Base-by-base conservation (phyloP, 768 basidiomycete species). In the Leucogyrophana mollusca region DNA sequence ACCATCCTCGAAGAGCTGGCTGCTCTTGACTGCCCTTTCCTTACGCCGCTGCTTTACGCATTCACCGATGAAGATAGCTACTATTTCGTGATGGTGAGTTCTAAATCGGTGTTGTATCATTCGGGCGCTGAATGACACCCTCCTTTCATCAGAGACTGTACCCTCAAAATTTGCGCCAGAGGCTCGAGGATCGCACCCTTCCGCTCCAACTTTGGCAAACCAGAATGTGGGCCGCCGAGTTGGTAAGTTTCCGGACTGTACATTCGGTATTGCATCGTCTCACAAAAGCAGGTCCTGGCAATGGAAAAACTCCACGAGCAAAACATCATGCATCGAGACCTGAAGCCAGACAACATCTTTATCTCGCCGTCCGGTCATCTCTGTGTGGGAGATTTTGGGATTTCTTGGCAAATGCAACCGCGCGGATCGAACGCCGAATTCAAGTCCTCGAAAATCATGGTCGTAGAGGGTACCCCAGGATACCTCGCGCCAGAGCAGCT, bases 111-210 rank as follows among this genome's bases (percentile, higher is more conserved):
- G 32, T 24, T 9, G 16, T 3, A 10, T 9, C n/a, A 1, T 99
- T 99, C 65, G 96, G 21, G 11, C 8, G 16, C 22, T 7, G 9
- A 3, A 41, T 41, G n/a, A 16, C n/a, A 23, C 16, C n/a, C 8
- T 21, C 3, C 7, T 8, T 6, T 4, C 27, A 10, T 2, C 34
- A 46, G 45, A 18, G 35, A 24, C 22, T 46, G 34, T 46, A 46
- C 34, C 13, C 34, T 6, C 10, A 21, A 24, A 25, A 36, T 25
- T 9, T 46, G 20, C 40, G 18, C 20, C n/a, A 23, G 61, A 94
- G 90, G 94, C 94, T 40, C 5, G 23, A 35, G 33, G 30, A 40
- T 45, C 23, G 24, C n/a, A 34, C 33, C n/a, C 10, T 20, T 11
- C 17, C 16, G 2, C 14, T 18, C 34, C 20, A 32, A 14, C 13